Base-by-base conservation (phyloP, 345 rosid species). In the Alliaria petiolata region DNA sequence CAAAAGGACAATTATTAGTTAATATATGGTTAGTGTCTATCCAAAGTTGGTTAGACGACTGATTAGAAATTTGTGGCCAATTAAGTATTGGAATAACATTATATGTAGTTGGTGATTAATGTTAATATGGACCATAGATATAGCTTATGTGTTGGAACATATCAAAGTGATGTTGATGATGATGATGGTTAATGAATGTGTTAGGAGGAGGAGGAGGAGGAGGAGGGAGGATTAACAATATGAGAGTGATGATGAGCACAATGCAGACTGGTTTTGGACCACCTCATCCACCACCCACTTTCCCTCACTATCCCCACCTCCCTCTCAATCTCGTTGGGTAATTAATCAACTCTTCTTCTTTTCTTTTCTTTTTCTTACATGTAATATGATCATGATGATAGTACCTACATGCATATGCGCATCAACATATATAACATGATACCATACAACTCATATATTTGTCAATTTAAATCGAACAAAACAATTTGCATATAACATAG, bases 221-320 rank as follows among this genome's bases (percentile, higher is more conserved):
- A 44, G 83, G 76, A 71, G 87, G 91, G 8, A 83, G 86, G 75
- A 75, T 59, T 16, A 75, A 60, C 55, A 90, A 84, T 83, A 82
- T 86, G 66, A 85, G 95, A 85, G 87, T 73, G 76, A 51, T 67
- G 78, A 83, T 86, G 88, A 78, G 82, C 74, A 79, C 85, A 72
- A 88, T 82, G 72, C 96, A 87, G 79, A 83, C 91, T 44, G 95
- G 86, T 28, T 78, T 82, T 74, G 95, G 90, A 68, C 86, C 68
- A 54, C 82, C 89, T 70, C 52, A 46, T 46, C 85, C 93, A 33
- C 82, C 91, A 34, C 80, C 90, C 44, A 84, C 92, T 82, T 88
- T 87, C 84, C 85, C 95, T 79, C 97, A 89, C 72, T 91, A 89
- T 87, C 83, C 91, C 76, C 82, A 86, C 79, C 95, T 88, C 36